Base-by-base conservation (phyloP, 2,329 filamentous ascomycete genomes). In the Pseudonectria foliicola region DNA sequence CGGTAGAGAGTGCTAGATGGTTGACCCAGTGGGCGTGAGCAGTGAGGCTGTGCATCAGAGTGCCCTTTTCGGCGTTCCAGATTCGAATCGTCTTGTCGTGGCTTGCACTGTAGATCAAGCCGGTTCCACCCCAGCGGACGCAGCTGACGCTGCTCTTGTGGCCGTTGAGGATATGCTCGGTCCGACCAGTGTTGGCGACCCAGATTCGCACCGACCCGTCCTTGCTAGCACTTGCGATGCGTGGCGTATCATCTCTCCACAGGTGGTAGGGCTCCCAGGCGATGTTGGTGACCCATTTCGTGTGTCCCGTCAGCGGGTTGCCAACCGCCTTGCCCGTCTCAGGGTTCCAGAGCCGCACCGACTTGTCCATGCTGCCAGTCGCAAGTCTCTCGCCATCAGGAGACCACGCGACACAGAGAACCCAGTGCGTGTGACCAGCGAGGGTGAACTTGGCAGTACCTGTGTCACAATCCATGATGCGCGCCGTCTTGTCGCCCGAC, bases 11-110 rank as follows among this genome's bases (percentile, higher is more conserved):
- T 0, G 92, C 88, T 14, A 98, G 74, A 54, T 95, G 87, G 56
- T 98, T 98, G 21, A 98, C 85, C 78, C 90, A 94, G 57, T 96
- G 92, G 1, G 85, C 86, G 56, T 98, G 93, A 2, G 82, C 72
- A 13, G 75, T 77, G 7, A 96, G 67, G 0, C 82, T 89, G 57
- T 92, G 85, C 34, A 87, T 68, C 14, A 95, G 67, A 3, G 80
- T 87, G 21, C 90, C 92, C 44, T 82, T 80, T 26, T 73, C 71
- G 1, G 85, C 77, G 52, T 92, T 81, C 89, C 90, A 98, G 4
- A 95, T 77, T 49, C 90, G 88, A 48, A 96, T 77, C 1, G 82
- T 90, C 68, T 93, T 93, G 66, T 95, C 90, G 56, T 94, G 88
- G 24, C 85, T 93, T 13, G 77, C 77, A 7, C 84, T 87, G 64